A percentile compares a stretch with the other conserved stretches of the same genome.
Conservation (phyloP, 306 rosid genomes). For the Cicer pinnatifidum region DNA sequence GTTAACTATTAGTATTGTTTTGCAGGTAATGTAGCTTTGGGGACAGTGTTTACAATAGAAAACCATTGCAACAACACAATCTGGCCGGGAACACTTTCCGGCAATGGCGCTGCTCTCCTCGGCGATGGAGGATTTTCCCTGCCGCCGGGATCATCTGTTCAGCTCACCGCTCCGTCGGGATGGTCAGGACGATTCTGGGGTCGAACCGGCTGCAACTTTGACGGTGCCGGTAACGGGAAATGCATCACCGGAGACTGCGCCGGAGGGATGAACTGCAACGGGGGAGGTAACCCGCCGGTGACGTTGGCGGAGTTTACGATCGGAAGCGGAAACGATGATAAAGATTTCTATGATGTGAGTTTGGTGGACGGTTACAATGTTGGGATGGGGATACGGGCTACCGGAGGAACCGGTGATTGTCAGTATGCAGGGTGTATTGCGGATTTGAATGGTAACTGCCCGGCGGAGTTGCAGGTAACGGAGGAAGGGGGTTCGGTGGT, state of each 20-base stretch:
- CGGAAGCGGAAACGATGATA: constrained; percentile 41
- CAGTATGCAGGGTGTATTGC: constrained; percentile 81
- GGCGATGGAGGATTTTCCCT: constrained; percentile 69
- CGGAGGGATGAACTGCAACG: constrained; percentile 58
- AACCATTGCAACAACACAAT: constrained; percentile 68
- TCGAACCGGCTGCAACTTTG: constrained; percentile 74
- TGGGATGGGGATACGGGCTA: constrained; percentile 71
- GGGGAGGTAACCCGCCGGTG: constrained; percentile 70
- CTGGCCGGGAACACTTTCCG: constrained; percentile 87
- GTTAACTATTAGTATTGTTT: background rate
- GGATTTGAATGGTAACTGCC: constrained; percentile 69
- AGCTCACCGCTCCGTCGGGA: constrained; percentile 63
- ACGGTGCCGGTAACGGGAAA: constrained; percentile 57
- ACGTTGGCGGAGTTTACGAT: constrained; percentile 73
- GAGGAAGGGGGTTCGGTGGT: constrained; percentile 54
- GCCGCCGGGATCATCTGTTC: constrained; percentile 46
- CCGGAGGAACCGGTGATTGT: constrained; percentile 81
- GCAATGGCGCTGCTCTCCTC: constrained; percentile 60
- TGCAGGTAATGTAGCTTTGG: constrained; percentile 54
- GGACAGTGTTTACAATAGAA: constrained; percentile 61
- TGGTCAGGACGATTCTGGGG: constrained; percentile 98
- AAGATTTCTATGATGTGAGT: constrained; percentile 87
- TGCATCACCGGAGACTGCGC: constrained; percentile 73
- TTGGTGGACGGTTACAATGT: constrained; percentile 92
- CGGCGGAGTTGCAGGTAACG: constrained; percentile 62